Evolutionary conservation across 371 early-diverging fungal genomes (phyloP), one percentile per base, ranked within the genome.

Genomic region (Mucor piriformis): DNA sequence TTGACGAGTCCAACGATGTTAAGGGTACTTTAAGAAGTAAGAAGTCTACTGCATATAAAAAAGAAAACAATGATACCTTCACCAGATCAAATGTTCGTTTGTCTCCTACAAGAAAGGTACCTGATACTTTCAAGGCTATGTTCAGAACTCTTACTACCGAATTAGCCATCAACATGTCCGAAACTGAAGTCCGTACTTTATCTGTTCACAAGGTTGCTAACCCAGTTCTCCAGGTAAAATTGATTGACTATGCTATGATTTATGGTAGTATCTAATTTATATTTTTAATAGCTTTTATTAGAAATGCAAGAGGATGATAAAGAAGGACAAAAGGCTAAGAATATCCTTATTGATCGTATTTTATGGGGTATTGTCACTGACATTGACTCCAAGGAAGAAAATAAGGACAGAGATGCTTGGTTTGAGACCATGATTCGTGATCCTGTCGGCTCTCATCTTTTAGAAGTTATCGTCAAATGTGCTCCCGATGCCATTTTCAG

Each of bases 201-300:
- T 84, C 89, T 5, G 79, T 83, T 1, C 83, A 91, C 59, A 77
- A 81, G 25, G 84, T 90, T 6, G 92, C 90, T 33, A 92, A 83
- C 69, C 93, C 93, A 1, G 90, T 92, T 0, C 68, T 93, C 40
- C 94, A 94, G 63, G 74, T 77, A 69, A 27, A n/a, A n/a, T 50
- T 23, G 6, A 43, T 43, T 20, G 10, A 21, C 11, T 6, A 37
- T 37, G 38, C 3, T 13, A 18, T 20, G 12, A 38, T 34, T 25
- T 25, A 24, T 29, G 12, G 33, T 51, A 12, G 3, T 32, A 11
- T 44, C 64, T 18, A 0, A 13, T 55, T 21, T 23, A 25, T 12
- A 12, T 47, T 16, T 3, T 11, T 48, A 3, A 37, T 29, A 67
- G 74, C 68, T 84, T n/a, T 63, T 88, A 21, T 57, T 88, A 50